Conservation (phyloP, 768 basidiomycete genomes). For the Suillus brevipes region DNA sequence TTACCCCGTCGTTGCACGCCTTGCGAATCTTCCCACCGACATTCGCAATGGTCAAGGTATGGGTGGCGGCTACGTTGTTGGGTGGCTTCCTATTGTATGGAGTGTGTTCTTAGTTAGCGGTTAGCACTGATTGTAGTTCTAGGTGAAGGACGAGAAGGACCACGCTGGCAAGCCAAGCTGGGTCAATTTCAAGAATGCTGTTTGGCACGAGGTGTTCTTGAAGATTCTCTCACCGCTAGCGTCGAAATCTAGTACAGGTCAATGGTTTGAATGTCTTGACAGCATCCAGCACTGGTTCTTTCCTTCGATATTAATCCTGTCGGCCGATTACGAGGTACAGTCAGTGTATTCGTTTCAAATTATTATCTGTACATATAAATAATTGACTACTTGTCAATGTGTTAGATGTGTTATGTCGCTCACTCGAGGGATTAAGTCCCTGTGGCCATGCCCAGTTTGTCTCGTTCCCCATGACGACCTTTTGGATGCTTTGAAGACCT, state of each 20-base stretch:
- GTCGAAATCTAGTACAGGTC: neutral
- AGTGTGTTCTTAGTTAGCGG: neutral
- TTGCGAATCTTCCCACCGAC: no score
- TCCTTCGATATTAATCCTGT: neutral
- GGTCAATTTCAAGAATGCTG: neutral
- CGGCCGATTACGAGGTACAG: neutral
- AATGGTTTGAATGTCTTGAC: neutral
- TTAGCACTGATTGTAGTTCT: neutral
- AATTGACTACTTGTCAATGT: neutral
- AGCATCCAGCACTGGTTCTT: neutral
- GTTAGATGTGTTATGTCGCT: neutral
- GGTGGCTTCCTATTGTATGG: neutral
- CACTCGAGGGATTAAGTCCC: neutral
- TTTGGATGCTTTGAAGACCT: neutral
- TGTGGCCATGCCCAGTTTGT: neutral
- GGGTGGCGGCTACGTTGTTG: neutral
- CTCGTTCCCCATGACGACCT: neutral
- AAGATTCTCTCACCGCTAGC: neutral
- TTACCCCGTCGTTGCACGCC: no score
- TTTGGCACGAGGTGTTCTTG: neutral
- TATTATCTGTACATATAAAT: rapidly evolving
- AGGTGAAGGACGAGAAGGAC: neutral
- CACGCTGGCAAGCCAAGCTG: neutral
- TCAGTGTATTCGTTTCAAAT: neutral
- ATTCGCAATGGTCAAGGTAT: neutral